Evolutionary conservation across 495 filamentous ascomycete genomes (phyloP), one percentile per base, ranked within the genome.

Genomic region (Rhizodiscina lignyota): DNA sequence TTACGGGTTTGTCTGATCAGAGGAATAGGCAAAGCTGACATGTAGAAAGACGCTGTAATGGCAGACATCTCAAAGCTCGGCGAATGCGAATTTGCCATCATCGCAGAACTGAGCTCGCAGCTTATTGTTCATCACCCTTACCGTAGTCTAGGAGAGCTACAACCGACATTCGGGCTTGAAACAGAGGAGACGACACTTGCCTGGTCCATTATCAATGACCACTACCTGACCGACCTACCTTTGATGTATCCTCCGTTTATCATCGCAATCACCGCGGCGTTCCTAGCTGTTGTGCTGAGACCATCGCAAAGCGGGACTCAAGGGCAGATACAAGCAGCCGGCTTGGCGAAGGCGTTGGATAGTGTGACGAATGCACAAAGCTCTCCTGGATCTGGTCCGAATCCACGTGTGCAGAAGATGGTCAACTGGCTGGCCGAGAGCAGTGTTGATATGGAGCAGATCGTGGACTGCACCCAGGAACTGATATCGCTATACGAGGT

Each of bases 111-210:
- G 77, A 80, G 73, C 54, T 89, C 83, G 3, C 85, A 93, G 37
- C 68, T 97, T 41, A 96, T 97, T 52, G 63, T 94, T 11, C 86
- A 96, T 53, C 87, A 96, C 52, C 89, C 89, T n/a, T 97, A 97
- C 54, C 82, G 87, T 31, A 87, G 76, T 30, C 63, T 97, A 36
- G 70, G 69, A 21, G 71, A 74, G 33, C 66, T 96, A 21, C 77
- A 82, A 45, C 53, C 58, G 33, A 68, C 74, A 18, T 71, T 96
- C 37, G 56, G 58, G 17, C 65, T 97, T 15, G 72, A 66, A 32
- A 68, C 67, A 31, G 91, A 96, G 38, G 91, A 97, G 50, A 61
- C 66, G 29, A 65, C 67, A 30, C 68, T 87, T 12, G 79, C 85
- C 26, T 82, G 79, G 70, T 80, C 73, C 3, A 72, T 94, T 41